Conservation (phyloP, 2,329 filamentous ascomycete species). For the Didymella sp. region DNA sequence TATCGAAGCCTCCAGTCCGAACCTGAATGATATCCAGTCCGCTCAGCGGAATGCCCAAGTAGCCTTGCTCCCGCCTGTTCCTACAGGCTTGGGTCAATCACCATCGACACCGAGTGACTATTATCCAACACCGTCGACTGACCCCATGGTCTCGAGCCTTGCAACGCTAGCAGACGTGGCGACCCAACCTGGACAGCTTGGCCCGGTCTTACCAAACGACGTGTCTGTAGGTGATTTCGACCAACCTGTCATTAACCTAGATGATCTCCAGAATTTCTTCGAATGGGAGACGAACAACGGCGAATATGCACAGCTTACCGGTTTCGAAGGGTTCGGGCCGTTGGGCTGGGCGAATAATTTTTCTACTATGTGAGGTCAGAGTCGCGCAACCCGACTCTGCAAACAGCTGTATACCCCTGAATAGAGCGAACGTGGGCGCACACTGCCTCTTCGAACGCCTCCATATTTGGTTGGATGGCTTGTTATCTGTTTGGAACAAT, state of each 20-base stretch:
- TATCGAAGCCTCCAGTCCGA: constrained; percentile 25
- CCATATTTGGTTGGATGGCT: too few species aligned
- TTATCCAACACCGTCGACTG: constrained; percentile 18
- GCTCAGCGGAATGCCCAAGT: constrained; percentile 20
- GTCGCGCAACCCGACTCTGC: background rate
- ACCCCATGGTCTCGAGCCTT: constrained; percentile 9
- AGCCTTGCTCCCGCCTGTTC: constrained; percentile 25
- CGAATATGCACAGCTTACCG: constrained; percentile 38
- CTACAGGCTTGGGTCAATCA: constrained; percentile 10
- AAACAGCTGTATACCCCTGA: background rate
- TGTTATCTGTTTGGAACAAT: too few species aligned
- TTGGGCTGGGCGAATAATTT: constrained; percentile 43
- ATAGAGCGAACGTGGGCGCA: too few species aligned
- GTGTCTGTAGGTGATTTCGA: constrained; percentile 25
- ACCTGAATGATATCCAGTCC: constrained; percentile 9
- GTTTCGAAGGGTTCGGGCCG: constrained; percentile 39
- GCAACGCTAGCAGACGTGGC: constrained; percentile 21
- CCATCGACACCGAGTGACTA: constrained; percentile 23
- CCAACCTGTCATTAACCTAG: constrained; percentile 42
- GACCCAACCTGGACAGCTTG: constrained; percentile 21
- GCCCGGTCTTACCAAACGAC: constrained; percentile 21
- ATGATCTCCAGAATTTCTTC: constrained; percentile 45
- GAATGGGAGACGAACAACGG: constrained; percentile 38
- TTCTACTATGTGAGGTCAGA: constrained; percentile 29
- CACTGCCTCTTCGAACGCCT: too few species aligned